Base-by-base conservation (phyloP, 2,329 filamentous ascomycete species). In the Trichoderma sp. region DNA sequence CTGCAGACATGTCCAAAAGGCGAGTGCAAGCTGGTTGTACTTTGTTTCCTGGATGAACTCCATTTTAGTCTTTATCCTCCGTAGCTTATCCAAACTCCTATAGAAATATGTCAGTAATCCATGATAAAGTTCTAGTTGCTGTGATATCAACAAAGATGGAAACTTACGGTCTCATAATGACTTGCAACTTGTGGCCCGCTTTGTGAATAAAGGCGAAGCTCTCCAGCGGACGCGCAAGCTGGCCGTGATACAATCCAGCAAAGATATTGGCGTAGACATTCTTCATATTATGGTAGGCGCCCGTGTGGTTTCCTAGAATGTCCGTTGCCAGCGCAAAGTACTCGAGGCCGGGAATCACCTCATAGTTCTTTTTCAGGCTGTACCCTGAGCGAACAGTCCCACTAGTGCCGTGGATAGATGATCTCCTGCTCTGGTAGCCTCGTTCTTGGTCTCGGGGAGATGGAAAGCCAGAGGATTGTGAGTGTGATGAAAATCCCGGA, bases 1-100 rank as follows among this genome's bases (percentile, higher is more conserved):
- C 78, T 98, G 95, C 74, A 98, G 84, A 79, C 93, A 97, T 8
- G 95, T 96, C 95, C 95, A 98, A 77, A 95, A 98, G 0, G 93
- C 92, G 76, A 97, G 87, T 15, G 92, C 85, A 43, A 92, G 85
- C 71, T 91, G 85, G 77, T 94, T 93, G 76, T 82, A 80, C 75
- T 81, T 82, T 71, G 79, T 81, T 51, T 84, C 85, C 51, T 81
- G 82, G 34, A 85, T 81, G 75, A 84, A 76, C 71, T 80, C 74
- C 57, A 76, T 76, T 39, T 81, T 76, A 1, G 77, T 76, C 72
- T 84, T 83, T 67, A 85, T 78, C 71, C 79, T 81, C 8, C 82
- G 82, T 71, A 88, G 78, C 53, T 86, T 86, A 30, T 84, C 82
- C 73, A 89, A 78, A 73, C 85, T 86, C 80, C 86, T 87, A 73